Percentiles rank a stretch among this genome's conserved stretches.
Conservation (phyloP, 2,329 filamentous ascomycete species). For the Colletotrichum tanaceti region DNA sequence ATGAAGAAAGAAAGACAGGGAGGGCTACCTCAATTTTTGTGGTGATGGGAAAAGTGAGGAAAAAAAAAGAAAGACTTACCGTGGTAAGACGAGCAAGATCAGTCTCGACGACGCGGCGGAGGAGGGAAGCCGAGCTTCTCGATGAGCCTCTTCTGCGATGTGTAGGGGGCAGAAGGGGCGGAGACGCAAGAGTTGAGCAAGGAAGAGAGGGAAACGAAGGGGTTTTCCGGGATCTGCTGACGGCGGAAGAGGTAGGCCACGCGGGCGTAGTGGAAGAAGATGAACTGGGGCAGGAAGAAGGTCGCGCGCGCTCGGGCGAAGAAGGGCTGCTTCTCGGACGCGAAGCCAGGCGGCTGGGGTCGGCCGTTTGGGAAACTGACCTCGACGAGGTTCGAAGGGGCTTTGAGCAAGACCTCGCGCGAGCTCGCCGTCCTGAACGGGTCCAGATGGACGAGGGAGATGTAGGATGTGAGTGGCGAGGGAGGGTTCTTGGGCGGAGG, state of each 20-base stretch:
- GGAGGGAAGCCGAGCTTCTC: background rate
- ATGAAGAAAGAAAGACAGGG: background rate
- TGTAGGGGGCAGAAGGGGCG: background rate
- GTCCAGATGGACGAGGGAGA: no score
- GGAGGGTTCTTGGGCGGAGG: background rate
- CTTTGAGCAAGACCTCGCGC: background rate
- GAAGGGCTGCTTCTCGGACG: background rate
- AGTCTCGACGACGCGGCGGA: background rate
- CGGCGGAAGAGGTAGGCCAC: background rate
- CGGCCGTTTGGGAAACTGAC: no score
- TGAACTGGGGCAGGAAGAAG: background rate
- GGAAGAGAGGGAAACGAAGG: no score
- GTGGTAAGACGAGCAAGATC: background rate
- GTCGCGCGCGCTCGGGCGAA: background rate
- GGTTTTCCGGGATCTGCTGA: rapidly evolving
- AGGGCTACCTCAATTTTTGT: background rate
- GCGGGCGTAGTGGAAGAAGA: background rate
- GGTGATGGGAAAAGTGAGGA: background rate
- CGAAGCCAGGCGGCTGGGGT: background rate
- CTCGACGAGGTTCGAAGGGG: background rate
- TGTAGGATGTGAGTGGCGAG: background rate
- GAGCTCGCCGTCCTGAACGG: background rate
- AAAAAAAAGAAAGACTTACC: background rate
- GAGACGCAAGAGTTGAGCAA: background rate
- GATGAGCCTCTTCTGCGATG: background rate